These are phyloP conservation scores for Dissophora ornata DNA, from an alignment of 192 early-diverging fungal species.

Conservation along the genomic window DNA sequence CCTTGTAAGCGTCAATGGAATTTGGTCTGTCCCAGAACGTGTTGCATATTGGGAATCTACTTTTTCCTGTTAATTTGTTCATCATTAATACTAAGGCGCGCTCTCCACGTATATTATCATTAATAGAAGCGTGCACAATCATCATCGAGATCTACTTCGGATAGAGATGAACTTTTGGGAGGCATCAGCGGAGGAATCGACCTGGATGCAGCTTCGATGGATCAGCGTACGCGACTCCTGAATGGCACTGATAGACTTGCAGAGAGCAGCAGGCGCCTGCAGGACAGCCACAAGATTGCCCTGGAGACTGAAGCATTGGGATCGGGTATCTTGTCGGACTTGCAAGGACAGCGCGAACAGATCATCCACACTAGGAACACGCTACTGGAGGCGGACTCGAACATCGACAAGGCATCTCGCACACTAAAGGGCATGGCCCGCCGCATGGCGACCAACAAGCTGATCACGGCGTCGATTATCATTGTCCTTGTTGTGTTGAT, in stretches of 20 bases:
- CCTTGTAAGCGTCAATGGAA: conserved; percentile 59
- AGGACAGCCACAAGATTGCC: conserved; percentile 89
- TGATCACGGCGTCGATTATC: conserved; percentile 89
- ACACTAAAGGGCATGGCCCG: conserved; percentile 81
- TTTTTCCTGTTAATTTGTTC: too few relatives aligned
- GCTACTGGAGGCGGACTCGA: conserved; percentile 81
- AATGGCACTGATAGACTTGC: conserved; percentile 89
- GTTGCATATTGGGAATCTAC: conserved; percentile 2
- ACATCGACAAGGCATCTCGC: conserved; percentile 74
- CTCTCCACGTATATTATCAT: not conserved
- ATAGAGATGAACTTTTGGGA: conserved; percentile 74
- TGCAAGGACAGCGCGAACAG: conserved; percentile 91
- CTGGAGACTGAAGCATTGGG: conserved; percentile 93
- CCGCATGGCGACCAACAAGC: conserved; percentile 87
- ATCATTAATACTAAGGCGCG: too few relatives aligned
- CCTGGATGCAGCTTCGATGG: conserved; percentile 69
- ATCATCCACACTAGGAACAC: conserved; percentile 87
- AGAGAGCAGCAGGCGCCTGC: conserved; percentile 80
- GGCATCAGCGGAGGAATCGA: conserved; percentile 56
- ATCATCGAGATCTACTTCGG: conserved; percentile 54
- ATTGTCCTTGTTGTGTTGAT: conserved; percentile 84
- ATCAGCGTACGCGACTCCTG: conserved; percentile 83
- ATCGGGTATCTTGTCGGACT: conserved; percentile 81
- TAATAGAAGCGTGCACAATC: conserved; percentile 61
- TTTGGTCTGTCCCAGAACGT: not conserved